These are phyloP conservation scores for Neodidymelliopsis sp. DNA, from an alignment of 2,329 filamentous ascomycete species.

Conservation along the genomic window DNA sequence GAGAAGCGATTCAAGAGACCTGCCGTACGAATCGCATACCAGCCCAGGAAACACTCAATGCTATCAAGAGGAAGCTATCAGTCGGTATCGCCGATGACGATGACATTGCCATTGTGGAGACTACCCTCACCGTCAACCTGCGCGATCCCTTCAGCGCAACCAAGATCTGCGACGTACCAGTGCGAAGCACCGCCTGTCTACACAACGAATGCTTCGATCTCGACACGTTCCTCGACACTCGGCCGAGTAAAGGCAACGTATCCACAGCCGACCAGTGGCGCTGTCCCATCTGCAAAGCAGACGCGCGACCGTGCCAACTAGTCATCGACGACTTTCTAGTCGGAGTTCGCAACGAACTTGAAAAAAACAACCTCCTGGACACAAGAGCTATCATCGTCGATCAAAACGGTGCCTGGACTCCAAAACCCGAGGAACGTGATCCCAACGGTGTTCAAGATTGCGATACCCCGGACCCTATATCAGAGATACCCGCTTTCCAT, in stretches of 20 bases:
- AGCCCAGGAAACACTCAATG: constrained; percentile 59
- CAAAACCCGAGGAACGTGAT: constrained; percentile 48
- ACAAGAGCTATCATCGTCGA: constrained; percentile 69
- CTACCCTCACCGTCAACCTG: constrained; percentile 53
- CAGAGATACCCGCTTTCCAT: background rate
- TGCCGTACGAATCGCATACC: constrained; percentile 46
- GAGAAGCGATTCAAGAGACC: constrained; percentile 47
- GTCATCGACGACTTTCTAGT: constrained; percentile 77
- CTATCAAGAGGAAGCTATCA: constrained; percentile 64
- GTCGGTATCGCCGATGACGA: constrained; percentile 59
- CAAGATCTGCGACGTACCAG: constrained; percentile 71
- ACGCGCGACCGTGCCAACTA: constrained; percentile 77
- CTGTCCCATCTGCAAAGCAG: constrained; percentile 81
- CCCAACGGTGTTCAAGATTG: constrained; percentile 23
- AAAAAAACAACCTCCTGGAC: constrained; percentile 56
- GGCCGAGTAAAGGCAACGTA: constrained; percentile 26
- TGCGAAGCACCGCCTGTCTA: constrained; percentile 71
- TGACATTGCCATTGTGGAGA: constrained; percentile 53
- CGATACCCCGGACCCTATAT: constrained; percentile 10
- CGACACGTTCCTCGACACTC: constrained; percentile 72
- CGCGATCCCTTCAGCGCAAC: constrained; percentile 56
- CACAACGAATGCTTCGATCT: constrained; percentile 94
- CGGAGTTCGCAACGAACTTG: constrained; percentile 66
- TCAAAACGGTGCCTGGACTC: constrained; percentile 70
- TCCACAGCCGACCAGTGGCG: constrained; percentile 75